Evolutionary conservation across 495 filamentous ascomycete species (phyloP).

Genomic region (Hypoxylon rickii): DNA sequence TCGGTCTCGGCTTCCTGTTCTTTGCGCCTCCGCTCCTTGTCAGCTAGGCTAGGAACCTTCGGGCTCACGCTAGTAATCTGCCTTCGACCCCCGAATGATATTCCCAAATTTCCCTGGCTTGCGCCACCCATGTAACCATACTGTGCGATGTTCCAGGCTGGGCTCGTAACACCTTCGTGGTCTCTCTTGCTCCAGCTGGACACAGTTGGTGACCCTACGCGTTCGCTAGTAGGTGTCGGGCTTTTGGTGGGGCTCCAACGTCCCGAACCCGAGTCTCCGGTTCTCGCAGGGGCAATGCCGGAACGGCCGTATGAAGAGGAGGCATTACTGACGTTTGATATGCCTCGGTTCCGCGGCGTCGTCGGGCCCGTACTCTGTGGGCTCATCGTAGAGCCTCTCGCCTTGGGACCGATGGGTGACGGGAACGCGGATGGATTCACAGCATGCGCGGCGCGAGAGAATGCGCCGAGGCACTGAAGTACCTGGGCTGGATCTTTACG

Average conservation of each 20-base stretch:
- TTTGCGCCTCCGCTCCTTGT: constrained; percentile 58
- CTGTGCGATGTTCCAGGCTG: constrained; percentile 98
- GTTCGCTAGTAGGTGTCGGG: constrained; percentile 43
- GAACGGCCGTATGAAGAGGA: constrained; percentile 56
- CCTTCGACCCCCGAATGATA: constrained; percentile 85
- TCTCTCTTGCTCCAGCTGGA: constrained; percentile 90
- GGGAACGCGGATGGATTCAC: constrained; percentile 75
- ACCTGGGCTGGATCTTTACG: constrained; percentile 97
- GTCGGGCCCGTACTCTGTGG: constrained; percentile 68
- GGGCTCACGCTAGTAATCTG: constrained; percentile 90
- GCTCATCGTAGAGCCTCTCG: constrained; percentile 64
- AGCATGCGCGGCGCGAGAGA: constrained; percentile 84
- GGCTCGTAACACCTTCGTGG: constrained; percentile 78
- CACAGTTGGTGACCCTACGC: constrained; percentile 51
- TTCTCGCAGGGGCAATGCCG: constrained; percentile 49
- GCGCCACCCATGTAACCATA: constrained; percentile 99
- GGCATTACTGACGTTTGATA: constrained; percentile 70
- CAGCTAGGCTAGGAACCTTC: constrained; percentile 69
- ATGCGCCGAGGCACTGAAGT: constrained; percentile 87
- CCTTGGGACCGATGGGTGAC: constrained; percentile 69
- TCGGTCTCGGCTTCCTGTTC: constrained; percentile 62
- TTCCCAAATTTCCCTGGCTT: constrained; percentile 91
- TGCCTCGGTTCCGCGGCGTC: constrained; percentile 59
- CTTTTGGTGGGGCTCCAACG: constrained; percentile 67
- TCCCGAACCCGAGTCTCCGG: constrained; percentile 57